phyloP scores from a whole-genome alignment of 805 yeast genomes.

The Candida arabinofermentans region DNA sequence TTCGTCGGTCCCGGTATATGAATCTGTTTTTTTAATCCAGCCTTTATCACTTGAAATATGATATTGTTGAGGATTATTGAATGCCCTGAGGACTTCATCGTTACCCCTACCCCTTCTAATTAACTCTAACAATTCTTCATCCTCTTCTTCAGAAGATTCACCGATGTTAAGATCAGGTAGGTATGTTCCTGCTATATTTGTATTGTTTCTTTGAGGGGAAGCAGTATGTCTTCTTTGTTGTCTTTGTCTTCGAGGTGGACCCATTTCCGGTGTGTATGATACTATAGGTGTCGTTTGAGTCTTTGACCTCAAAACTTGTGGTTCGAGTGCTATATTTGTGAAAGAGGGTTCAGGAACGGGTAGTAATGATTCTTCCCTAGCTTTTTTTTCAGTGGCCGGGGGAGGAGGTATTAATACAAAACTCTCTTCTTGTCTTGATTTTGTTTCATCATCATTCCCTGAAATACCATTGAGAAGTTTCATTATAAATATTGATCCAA shows the following conservation, averaged over 20 bases:
- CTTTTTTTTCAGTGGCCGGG: background rate
- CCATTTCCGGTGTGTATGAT: background rate
- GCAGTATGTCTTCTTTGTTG: background rate
- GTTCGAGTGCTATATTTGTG: background rate
- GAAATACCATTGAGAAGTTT: conserved; percentile 1
- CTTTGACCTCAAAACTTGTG: background rate
- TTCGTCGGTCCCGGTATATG: background rate
- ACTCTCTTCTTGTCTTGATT: conserved; percentile 1
- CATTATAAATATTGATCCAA: conserved; percentile 5
- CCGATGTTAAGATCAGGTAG: no score
- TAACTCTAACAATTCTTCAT: conserved; percentile 6
- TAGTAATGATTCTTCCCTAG: background rate
- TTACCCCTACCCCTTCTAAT: conserved; percentile 8
- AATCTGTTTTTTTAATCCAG: background rate
- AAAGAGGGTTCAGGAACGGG: background rate
- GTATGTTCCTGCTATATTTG: no score
- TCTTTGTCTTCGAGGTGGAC: background rate
- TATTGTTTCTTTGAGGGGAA: no score
- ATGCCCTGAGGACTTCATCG: conserved; percentile 12
- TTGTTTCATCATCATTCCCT: background rate
- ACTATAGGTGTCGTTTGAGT: background rate
- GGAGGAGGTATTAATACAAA: background rate
- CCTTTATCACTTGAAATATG: background rate
- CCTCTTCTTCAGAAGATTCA: conserved; percentile 1
- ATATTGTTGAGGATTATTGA: no score